Evolutionary conservation across 1,139 yeast genomes (phyloP).

Genomic region (Geotrichum histeridarum): DNA sequence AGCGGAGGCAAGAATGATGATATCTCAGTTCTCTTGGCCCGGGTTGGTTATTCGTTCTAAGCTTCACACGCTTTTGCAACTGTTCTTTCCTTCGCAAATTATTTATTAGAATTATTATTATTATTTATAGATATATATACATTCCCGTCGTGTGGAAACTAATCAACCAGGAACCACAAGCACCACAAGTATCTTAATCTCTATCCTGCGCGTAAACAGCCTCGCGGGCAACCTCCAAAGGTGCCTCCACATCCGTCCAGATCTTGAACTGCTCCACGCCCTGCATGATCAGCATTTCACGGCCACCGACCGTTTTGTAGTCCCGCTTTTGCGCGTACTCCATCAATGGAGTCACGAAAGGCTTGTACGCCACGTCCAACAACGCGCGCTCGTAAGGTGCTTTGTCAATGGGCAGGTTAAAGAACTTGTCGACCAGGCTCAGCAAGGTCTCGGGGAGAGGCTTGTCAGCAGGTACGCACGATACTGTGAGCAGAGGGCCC

Average conservation of each 20-base stretch:
- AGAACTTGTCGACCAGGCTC: conserved; percentile 40
- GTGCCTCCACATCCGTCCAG: conserved; percentile 62
- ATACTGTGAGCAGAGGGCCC: conserved; percentile 60
- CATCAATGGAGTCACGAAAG: conserved; percentile 81
- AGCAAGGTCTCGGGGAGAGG: conserved; percentile 57
- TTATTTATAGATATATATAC: not conserved
- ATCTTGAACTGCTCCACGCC: conserved; percentile 80
- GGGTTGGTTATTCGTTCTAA: not conserved
- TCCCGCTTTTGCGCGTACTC: conserved; percentile 54
- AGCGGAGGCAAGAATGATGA: conserved; percentile 25
- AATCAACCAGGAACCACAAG: not conserved
- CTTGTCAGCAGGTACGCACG: conserved; percentile 85
- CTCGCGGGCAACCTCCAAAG: conserved; percentile 24
- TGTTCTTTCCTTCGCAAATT: not conserved
- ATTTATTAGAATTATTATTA: not conserved
- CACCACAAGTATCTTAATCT: not conserved
- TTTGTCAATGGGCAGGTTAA: conserved; percentile 41
- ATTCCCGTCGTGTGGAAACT: not conserved
- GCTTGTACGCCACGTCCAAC: conserved; percentile 92
- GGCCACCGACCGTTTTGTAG: conserved; percentile 81
- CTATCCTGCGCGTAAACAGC: conserved; percentile 20
- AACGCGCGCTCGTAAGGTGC: conserved; percentile 45
- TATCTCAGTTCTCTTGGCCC: conserved; percentile 21
- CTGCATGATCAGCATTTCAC: conserved; percentile 86
- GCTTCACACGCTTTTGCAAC: not conserved